Base-by-base conservation (phyloP, 257 asterid genomes). In the Marsdenia floribunda region DNA sequence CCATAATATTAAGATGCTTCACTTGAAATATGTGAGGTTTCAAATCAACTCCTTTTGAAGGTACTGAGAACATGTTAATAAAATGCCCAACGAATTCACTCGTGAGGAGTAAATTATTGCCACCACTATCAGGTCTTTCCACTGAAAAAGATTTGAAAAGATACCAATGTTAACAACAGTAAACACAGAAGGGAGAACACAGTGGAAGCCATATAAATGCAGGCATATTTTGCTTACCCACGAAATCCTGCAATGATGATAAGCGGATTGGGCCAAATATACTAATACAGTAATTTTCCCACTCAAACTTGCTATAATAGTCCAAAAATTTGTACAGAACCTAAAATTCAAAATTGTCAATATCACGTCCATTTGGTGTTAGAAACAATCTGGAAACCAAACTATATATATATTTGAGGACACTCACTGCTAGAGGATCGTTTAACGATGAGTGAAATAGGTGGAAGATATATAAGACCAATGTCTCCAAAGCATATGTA, bases 401-500 rank as follows among this genome's bases (percentile, higher is more conserved):
- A 35, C 50, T 64, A 73, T 73, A 42, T 37, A 46, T 44, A 42
- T 37, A 40, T 52, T 49, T 12, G 63, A 68, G 80, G 75, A 57
- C 46, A 91, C 92, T 89, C 86, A 94, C 98, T 15, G 95, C 83
- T 76, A 92, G 81, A 66, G 99, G 98, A 18, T 97, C 99, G 46
- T 87, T 85, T 79, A 95, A 82, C 24, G 81, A 74, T 24, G 96
- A 78, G 85, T 90, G 93, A 81, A 87, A 95, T 12, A 85, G 84
- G 80, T 92, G 93, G 89, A 95, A 92, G 73, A 95, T 92, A 84
- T 90, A 90, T 40, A 95, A 76, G 75, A 95, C 97, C 81, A 95
- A 71, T 4, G 96, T 92, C 86, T 95, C 99, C 86, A 95, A 81
- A 38, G 98, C 99, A 82, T 95, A 95, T 1, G 99, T 95, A 58